Evolutionary conservation across 202 grass and related monocot species (phyloP).

Genomic region (Brachypodium distachyon): DNA sequence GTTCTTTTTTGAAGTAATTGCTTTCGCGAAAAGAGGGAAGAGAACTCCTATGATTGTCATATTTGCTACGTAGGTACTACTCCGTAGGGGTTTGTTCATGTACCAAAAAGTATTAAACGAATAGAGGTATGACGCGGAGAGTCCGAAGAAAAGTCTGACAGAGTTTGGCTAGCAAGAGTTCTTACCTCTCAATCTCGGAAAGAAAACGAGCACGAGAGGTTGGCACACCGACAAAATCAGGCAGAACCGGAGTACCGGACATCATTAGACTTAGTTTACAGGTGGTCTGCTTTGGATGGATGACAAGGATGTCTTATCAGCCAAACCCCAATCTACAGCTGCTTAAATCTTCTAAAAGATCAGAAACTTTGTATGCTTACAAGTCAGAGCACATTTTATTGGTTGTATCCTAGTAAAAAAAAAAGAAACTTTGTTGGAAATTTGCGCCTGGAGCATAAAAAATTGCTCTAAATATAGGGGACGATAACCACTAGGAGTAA

Average conservation of each 20-base stretch:
- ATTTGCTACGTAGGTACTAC: too few species aligned
- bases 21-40: too few species aligned
- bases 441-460: slow-evolving; percentile 13
- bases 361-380: slow-evolving; percentile 8
- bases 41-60: too few species aligned
- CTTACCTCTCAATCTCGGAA: not conserved
- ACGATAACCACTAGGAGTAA: slow-evolving; percentile 25
- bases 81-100: too few species aligned
- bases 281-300: slow-evolving; percentile 14
- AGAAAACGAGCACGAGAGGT: not conserved
- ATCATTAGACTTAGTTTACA: not conserved
- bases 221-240: not conserved
- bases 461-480: not conserved
- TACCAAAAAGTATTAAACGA: too few species aligned
- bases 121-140: too few species aligned
- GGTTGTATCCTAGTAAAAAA: not conserved
- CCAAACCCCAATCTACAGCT: not conserved
- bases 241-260: not conserved
- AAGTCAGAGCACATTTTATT: slow-evolving; percentile 17
- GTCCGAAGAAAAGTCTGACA: too few species aligned
- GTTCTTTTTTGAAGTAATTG: too few species aligned
- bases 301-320: slow-evolving; percentile 25
- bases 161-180: too few species aligned
- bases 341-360: not conserved
- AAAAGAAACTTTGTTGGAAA: not conserved